These are phyloP conservation scores for Syzygium jambos DNA, from an alignment of 345 rosid species.

Conservation along the genomic window DNA sequence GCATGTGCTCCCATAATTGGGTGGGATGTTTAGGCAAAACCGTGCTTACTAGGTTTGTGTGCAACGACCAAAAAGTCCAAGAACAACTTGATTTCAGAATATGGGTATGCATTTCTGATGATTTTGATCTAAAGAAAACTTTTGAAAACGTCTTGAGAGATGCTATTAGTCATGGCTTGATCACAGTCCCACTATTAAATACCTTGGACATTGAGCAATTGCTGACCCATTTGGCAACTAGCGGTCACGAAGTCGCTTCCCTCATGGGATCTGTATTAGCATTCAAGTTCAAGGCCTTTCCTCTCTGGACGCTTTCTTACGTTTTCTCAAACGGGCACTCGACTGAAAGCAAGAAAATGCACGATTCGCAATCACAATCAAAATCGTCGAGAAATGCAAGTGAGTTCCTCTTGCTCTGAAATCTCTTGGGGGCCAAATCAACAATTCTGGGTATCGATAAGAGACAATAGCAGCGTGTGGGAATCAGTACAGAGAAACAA, in stretches of 20 bases:
- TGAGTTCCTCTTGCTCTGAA: too few species aligned
- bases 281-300: background rate
- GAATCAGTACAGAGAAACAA: too few species aligned
- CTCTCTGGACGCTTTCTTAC: background rate
- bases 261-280: background rate
- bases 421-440: too few species aligned
- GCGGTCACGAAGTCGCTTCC: too few species aligned
- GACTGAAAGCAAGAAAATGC: too few species aligned
- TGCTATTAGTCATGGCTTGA: background rate
- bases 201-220: background rate
- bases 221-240: background rate
- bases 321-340: rapidly evolving
- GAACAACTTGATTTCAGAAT: background rate
- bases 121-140: background rate
- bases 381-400: too few species aligned
- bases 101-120: background rate
- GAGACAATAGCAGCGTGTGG: background rate
- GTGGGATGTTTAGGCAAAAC: background rate
- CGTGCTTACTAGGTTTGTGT: background rate
- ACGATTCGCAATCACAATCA: too few species aligned
- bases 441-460: background rate
- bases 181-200: background rate
- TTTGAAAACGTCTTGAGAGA: background rate
- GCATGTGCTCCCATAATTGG: background rate
- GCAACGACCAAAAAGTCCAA: background rate